These are phyloP conservation scores for Coelastrella sp. DNA, from an alignment of 139 green algal species.

Conservation along the genomic window DNA sequence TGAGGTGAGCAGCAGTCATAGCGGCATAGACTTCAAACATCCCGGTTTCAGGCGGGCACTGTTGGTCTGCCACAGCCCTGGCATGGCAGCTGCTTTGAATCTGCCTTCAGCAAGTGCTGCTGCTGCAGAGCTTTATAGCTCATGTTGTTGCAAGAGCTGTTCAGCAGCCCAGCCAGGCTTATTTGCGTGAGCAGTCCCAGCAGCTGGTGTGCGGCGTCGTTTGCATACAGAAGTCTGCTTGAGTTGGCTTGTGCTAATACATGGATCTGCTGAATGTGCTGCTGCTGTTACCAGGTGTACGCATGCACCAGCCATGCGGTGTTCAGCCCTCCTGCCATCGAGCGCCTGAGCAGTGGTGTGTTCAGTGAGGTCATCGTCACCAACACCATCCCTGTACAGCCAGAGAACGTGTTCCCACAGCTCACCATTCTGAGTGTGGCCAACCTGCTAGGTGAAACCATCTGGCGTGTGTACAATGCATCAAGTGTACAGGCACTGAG, in stretches of 20 bases:
- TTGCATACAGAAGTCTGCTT: too few species aligned
- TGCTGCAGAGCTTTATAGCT: background rate
- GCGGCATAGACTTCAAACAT: background rate
- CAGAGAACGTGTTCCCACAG: slow-evolving; percentile 89
- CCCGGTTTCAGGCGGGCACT: background rate
- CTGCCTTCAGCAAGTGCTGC: background rate
- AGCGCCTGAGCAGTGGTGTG: slow-evolving; percentile 91
- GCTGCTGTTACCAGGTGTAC: slow-evolving; percentile 77
- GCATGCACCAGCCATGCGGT: slow-evolving; percentile 98
- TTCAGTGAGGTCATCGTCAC: slow-evolving; percentile 98
- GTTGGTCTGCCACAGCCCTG: too few species aligned
- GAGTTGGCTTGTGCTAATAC: too few species aligned
- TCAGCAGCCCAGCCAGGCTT: too few species aligned
- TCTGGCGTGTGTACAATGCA: slow-evolving; percentile 98
- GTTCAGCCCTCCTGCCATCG: slow-evolving; percentile 93
- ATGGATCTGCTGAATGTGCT: background rate
- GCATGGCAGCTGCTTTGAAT: background rate
- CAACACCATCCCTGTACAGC: slow-evolving; percentile 95
- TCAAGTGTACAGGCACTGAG: slow-evolving; percentile 82
- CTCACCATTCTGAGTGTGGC: slow-evolving; percentile 97
- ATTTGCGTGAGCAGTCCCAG: too few species aligned
- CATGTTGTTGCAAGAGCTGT: too few species aligned
- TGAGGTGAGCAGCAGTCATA: slow-evolving; percentile 54
- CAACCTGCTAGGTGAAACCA: slow-evolving; percentile 98
- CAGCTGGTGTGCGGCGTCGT: too few species aligned